These are phyloP conservation scores for Schizothecium vesticola DNA, from an alignment of 495 filamentous ascomycete species.

Conservation along the genomic window DNA sequence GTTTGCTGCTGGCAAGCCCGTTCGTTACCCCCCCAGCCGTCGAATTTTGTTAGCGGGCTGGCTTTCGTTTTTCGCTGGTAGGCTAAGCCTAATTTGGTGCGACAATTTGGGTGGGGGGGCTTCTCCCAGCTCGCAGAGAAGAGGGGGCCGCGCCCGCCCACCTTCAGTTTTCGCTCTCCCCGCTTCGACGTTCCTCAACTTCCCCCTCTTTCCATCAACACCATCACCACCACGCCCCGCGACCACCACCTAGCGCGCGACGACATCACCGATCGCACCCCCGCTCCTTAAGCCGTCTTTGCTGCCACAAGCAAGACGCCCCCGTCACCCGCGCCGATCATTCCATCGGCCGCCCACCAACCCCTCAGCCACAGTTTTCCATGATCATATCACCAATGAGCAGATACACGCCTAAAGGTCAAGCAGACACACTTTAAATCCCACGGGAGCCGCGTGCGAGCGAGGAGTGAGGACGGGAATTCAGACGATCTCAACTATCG, in stretches of 20 bases:
- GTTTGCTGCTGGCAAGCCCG: not conserved
- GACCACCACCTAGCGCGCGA: slow-evolving; percentile 3
- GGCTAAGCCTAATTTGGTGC: slow-evolving; percentile 6
- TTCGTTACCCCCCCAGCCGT: slow-evolving; percentile 6
- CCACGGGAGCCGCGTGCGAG: slow-evolving; percentile 50
- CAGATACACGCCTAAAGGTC: slow-evolving; percentile 44
- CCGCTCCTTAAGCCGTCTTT: slow-evolving; percentile 16
- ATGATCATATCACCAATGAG: slow-evolving; percentile 58
- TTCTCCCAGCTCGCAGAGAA: slow-evolving; percentile 4
- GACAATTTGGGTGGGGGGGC: slow-evolving; percentile 11
- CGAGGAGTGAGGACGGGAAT: slow-evolving; percentile 28
- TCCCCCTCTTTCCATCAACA: slow-evolving; percentile 28
- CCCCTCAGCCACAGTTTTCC: slow-evolving; percentile 30
- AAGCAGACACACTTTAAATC: slow-evolving; percentile 58
- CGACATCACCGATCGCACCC: not conserved
- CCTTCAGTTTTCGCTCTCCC: slow-evolving; percentile 30
- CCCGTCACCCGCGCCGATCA: slow-evolving; percentile 10
- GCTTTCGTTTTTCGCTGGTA: slow-evolving; percentile 11
- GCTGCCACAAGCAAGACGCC: slow-evolving; percentile 25
- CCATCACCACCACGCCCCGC: slow-evolving; percentile 11
- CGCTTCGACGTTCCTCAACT: slow-evolving; percentile 25
- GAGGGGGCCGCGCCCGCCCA: slow-evolving; percentile 1
- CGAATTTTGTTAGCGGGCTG: slow-evolving; percentile 12
- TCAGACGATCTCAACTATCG: slow-evolving; percentile 49
- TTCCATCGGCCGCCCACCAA: slow-evolving; percentile 23